Evolutionary conservation across 2,329 filamentous ascomycete species (phyloP), one percentile per base, ranked within the genome.

Genomic region (Pseudonectria foliicola): DNA sequence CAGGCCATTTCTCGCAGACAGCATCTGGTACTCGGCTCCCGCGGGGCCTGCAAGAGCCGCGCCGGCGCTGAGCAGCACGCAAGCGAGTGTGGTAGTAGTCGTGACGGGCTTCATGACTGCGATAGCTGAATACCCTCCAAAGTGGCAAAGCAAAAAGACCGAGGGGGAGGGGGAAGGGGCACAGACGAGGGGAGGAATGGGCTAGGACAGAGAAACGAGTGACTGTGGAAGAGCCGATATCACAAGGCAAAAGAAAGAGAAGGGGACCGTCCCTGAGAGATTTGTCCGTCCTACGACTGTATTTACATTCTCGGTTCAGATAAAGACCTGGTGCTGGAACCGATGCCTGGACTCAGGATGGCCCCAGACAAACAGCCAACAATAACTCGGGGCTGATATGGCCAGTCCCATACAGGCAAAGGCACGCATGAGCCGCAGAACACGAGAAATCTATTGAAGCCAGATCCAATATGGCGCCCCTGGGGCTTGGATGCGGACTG

Each of bases 261-360:
- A 23, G 34, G 18, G 8, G 18, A 21, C 5, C 8, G 5, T 6
- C 5, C 8, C 18, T 21, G 18, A 21, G 18, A 21, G 18, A n/a
- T 8, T 8, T 21, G 18, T 21, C 18, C 18, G 18, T 21, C 18
- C 18, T 21, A 21, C 18, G 37, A 40, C 33, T 40, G 44, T 53
- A 53, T 49, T 46, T 51, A 53, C 39, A 37, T 44, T 15, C 34
- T 21, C 18, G 5, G 18, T 21, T n/a, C n/a, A n/a, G n/a, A n/a
- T n/a, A n/a, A n/a, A n/a, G n/a, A n/a, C n/a, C n/a, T n/a, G n/a
- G n/a, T n/a, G n/a, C n/a, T n/a, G n/a, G n/a, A n/a, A n/a, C n/a
- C n/a, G n/a, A n/a, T n/a, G n/a, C n/a, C n/a, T 21, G 18, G 18
- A 5, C 18, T 8, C 18, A 21, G 8, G 18, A 8, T 5, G 8